phyloP scores from a whole-genome alignment of 192 early-diverging fungal species.

The Cetraspora pellucida region DNA sequence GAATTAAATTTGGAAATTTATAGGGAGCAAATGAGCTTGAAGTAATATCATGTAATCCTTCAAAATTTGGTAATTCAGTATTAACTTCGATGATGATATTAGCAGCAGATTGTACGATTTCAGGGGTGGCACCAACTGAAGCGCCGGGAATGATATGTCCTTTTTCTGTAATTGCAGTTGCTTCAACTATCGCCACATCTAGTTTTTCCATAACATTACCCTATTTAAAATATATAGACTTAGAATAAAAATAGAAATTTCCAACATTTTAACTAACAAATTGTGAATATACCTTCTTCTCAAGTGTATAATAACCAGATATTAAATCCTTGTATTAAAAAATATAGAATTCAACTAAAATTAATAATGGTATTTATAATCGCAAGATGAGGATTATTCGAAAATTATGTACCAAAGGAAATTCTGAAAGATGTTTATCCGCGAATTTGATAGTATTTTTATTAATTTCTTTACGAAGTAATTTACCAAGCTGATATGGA shows the following conservation, averaged over 20 bases:
- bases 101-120: constrained; percentile 47
- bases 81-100: constrained; percentile 50
- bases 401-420: constrained; percentile 35
- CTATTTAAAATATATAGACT: background rate
- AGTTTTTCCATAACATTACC: constrained; percentile 35
- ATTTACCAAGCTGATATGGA: constrained; percentile 46
- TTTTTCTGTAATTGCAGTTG: constrained; percentile 47
- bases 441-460: constrained; percentile 46
- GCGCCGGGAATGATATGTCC: constrained; percentile 50
- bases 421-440: constrained; percentile 51
- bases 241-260: background rate
- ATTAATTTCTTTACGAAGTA: constrained; percentile 47
- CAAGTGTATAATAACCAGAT: constrained; percentile 27
- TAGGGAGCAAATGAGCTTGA: constrained; percentile 38
- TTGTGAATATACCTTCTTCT: background rate
- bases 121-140: constrained; percentile 46
- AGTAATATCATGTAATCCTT: constrained; percentile 48
- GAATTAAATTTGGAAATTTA: constrained; percentile 47
- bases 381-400: background rate
- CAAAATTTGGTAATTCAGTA: constrained; percentile 46
- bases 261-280: background rate
- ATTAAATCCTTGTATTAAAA: constrained; percentile 14
- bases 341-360: background rate
- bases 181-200: constrained; percentile 47
- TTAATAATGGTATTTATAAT: constrained; percentile 5